A percentile compares a stretch with the other conserved stretches of the same genome.
These are phyloP conservation scores for Diaporthe longicolla DNA, from an alignment of 2,329 filamentous ascomycete species.

Conservation along the genomic window DNA sequence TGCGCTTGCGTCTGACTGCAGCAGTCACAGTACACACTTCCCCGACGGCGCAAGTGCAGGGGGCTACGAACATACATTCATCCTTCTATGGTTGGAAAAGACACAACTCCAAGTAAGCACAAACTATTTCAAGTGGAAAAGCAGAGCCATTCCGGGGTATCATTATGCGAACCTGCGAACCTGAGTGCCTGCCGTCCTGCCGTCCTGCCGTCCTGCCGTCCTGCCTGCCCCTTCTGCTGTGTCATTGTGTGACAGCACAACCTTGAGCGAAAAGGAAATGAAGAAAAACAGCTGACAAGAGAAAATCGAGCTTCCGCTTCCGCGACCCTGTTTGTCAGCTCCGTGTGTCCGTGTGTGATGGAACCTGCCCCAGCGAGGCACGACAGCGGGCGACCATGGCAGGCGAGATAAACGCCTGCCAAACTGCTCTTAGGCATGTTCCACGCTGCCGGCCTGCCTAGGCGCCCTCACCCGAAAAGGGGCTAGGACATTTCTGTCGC, in stretches of 20 bases:
- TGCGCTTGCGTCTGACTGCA: slow-evolving; percentile 12
- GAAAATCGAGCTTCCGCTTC: slow-evolving; percentile 20
- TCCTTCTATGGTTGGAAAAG: slow-evolving; percentile 18
- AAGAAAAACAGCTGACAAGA: slow-evolving; percentile 9
- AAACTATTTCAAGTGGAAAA: slow-evolving; percentile 13
- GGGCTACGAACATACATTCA: slow-evolving; percentile 14
- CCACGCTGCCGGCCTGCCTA: slow-evolving; percentile 7
- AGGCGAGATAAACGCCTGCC: slow-evolving; percentile 16
- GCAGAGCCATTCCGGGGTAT: slow-evolving; percentile 37
- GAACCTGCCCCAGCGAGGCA: background rate
- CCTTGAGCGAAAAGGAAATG: slow-evolving; percentile 15
- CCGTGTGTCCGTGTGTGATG: background rate
- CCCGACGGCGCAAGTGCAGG: background rate
- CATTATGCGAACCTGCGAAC: slow-evolving; percentile 41
- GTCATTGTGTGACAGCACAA: slow-evolving; percentile 25
- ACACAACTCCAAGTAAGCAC: background rate
- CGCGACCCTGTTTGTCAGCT: slow-evolving; percentile 7
- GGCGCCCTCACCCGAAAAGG: background rate
- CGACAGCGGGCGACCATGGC: slow-evolving; percentile 13
- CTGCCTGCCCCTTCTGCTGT: slow-evolving; percentile 6
- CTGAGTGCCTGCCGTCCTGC: slow-evolving; percentile 6
- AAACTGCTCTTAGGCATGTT: background rate
- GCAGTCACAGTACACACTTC: slow-evolving; percentile 7
- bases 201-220: slow-evolving; percentile 15
- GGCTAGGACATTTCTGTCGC: background rate